Conservation (phyloP, 225 moss, liverwort and hornwort species). For the Polytrichum commune region DNA sequence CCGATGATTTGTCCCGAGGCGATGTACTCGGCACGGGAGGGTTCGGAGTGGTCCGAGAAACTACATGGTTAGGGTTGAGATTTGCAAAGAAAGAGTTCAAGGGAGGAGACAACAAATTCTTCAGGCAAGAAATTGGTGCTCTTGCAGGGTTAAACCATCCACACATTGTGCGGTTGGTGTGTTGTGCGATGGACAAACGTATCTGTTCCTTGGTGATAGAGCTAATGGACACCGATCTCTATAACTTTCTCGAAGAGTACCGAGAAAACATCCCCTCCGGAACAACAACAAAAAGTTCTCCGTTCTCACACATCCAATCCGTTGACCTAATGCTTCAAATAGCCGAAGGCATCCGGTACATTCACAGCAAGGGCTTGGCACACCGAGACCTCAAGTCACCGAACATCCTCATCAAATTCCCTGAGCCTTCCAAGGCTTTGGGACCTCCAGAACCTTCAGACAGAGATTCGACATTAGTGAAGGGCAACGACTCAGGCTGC, state of each 20-base stretch:
- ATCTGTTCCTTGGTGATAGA: constrained; percentile 6
- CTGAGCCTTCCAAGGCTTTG: too few relatives aligned
- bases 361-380: background rate
- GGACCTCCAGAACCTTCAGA: background rate
- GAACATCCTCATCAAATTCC: constrained; percentile 9
- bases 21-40: background rate
- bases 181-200: constrained; percentile 2
- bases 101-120: background rate
- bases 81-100: constrained; percentile 1
- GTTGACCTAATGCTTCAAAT: constrained; percentile 11
- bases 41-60: background rate
- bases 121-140: constrained; percentile 12
- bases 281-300: background rate
- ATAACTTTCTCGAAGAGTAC: background rate
- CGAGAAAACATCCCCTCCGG: too few relatives aligned
- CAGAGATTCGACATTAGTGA: background rate
- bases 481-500: background rate
- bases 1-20: constrained; percentile 4
- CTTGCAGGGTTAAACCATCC: constrained; percentile 7
- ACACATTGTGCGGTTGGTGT: constrained; percentile 7
- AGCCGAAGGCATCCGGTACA: constrained; percentile 9
- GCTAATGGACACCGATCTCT: constrained; percentile 1
- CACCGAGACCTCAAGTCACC: constrained; percentile 12
- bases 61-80: background rate
- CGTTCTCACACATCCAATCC: constrained; percentile 1